Percentiles rank a stretch among this genome's conserved stretches.
Evolutionary conservation across 306 rosid species (phyloP).

Genomic region (Prunus mira): DNA sequence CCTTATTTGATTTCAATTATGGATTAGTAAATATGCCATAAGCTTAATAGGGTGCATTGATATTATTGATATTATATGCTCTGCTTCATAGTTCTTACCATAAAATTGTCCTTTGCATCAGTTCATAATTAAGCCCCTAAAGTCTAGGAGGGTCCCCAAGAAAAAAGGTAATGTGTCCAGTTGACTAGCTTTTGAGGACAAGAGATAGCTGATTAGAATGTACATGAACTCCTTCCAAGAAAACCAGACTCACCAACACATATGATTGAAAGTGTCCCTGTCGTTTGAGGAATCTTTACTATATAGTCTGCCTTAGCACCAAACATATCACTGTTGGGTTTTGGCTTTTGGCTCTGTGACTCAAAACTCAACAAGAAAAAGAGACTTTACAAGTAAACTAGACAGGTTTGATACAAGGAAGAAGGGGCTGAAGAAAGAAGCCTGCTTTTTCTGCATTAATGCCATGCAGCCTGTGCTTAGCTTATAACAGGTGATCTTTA

Average conservation of each 20-base stretch:
- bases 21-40: no score
- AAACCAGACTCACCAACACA: not conserved
- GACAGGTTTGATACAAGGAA: not conserved
- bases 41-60: no score
- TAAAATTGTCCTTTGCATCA: no score
- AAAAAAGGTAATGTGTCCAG: not conserved
- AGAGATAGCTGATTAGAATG: not conserved
- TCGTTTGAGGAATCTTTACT: slow-evolving; percentile 18
- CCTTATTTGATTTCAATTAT: no score
- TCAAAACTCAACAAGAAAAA: not conserved
- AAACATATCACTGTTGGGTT: not conserved
- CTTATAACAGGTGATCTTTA: not conserved
- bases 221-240: slow-evolving; percentile 4
- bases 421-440: not conserved
- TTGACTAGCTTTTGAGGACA: not conserved
- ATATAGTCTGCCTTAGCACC: not conserved
- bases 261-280: slow-evolving; percentile 13
- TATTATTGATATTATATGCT: no score
- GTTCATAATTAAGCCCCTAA: no score
- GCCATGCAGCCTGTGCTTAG: not conserved
- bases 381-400: not conserved
- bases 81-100: no score
- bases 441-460: slow-evolving; percentile 5
- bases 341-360: not conserved
- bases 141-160: not conserved